Evolutionary conservation across 73 alveolate species (phyloP), one percentile per base, ranked within the genome.

Genomic region (Tetrahymena thermophila): DNA sequence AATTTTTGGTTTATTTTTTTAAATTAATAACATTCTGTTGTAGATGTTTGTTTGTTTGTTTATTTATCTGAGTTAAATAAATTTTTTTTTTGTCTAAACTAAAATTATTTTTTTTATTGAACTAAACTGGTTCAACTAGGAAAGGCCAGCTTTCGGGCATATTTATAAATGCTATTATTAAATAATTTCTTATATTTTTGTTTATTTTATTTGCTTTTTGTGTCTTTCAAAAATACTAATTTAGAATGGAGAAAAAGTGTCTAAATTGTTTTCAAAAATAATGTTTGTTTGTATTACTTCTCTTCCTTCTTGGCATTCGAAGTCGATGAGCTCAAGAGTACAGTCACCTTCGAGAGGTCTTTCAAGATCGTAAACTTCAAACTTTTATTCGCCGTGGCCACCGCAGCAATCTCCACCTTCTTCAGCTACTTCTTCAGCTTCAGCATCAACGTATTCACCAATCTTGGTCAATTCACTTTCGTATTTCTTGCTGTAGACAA

Each of bases 311-410:
- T 97, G 96, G 84, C 98, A 99, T 38, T 99, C 99, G 95, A 99
- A 99, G 56, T 97, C 99, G 94, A 99, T 97, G 50, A 99, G 97
- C 97, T 98, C 98, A 89, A 99, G 93, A 84, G 98, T 97, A 95
- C 99, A 99, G 94, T 98, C 99, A 34, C 99, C 99, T 95, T 99
- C 99, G 35, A 99, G 96, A 57, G 99, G 99, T 96, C 99, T 97
- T 84, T 94, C 85, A 85, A 99, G 85, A 97, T 99, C 99, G 97
- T 97, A 98, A 71, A 98, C 97, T 93, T 96, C 98, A 97, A 97
- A 96, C 89, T 96, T 93, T 56, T 96, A 98, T n/a, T 10, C 56
- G 4, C 35, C 94, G 95, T 97, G 56, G 96, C 94, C 71, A 94
- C 95, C 85, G 94, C 97, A 40, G 96, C 85, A 42, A 23, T 85